phyloP scores from a whole-genome alignment of 768 basidiomycete species.

The Hortiboletus flavorubellus region DNA sequence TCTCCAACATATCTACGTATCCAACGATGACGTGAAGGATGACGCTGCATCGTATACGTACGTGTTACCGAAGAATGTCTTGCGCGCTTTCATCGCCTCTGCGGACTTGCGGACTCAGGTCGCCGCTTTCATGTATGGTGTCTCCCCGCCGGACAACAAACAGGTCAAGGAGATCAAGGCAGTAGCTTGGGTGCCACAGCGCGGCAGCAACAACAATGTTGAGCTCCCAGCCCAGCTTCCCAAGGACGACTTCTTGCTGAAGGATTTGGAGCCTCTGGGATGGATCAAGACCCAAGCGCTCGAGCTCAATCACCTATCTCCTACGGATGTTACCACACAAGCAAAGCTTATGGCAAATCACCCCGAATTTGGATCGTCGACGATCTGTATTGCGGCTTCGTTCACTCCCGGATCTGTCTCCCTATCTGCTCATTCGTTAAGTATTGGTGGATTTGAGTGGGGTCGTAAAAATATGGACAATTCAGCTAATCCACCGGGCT shows the following conservation, averaged over 20 bases:
- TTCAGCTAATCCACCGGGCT: conserved; percentile 82
- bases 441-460: conserved; percentile 96
- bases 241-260: conserved; percentile 91
- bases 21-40: conserved; percentile 98
- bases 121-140: conserved; percentile 90
- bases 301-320: conserved; percentile 89
- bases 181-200: conserved; percentile 95
- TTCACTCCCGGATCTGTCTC: conserved; percentile 99
- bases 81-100: conserved; percentile 89
- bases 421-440: conserved; percentile 86
- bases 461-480: conserved; percentile 90
- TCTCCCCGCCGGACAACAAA: conserved; percentile 91
- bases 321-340: conserved; percentile 90
- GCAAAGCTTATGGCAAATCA: conserved; percentile 97
- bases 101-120: conserved; percentile 96
- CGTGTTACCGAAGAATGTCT: conserved; percentile 94
- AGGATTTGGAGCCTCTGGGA: conserved; percentile 91
- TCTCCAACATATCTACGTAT: conserved; percentile 97
- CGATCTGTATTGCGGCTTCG: conserved; percentile 90
- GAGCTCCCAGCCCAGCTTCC: conserved; percentile 90
- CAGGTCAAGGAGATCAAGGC: conserved; percentile 99
- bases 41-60: conserved; percentile 94
- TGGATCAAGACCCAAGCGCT: conserved; percentile 97
- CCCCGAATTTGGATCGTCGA: conserved; percentile 90
- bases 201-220: conserved; percentile 91